These are phyloP conservation scores for Prunus kanzakura DNA, from an alignment of 306 rosid species.

Conservation along the genomic window DNA sequence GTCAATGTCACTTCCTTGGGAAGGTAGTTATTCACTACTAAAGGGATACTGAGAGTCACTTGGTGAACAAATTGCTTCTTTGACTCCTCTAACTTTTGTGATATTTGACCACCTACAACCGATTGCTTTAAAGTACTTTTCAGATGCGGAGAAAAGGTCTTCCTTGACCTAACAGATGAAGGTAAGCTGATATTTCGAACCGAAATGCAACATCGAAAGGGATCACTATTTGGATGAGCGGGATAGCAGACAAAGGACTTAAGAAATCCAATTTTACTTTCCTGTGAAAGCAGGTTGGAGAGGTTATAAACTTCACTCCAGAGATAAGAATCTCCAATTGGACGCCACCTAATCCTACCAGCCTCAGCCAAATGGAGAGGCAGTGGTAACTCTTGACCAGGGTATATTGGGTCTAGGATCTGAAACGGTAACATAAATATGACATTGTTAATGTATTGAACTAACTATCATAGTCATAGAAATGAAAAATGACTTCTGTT, in stretches of 20 bases:
- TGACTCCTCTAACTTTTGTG: slow-evolving; percentile 32
- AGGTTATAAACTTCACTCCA: slow-evolving; percentile 94
- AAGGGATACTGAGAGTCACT: slow-evolving; percentile 71
- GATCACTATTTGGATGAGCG: slow-evolving; percentile 74
- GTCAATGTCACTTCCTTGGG: slow-evolving; percentile 63
- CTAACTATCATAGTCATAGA: not conserved
- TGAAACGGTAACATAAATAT: slow-evolving; percentile 26
- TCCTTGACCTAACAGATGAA: slow-evolving; percentile 41
- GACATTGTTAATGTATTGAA: not conserved
- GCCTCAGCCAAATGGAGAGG: slow-evolving; percentile 96
- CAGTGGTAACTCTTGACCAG: slow-evolving; percentile 88
- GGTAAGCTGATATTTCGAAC: slow-evolving; percentile 64
- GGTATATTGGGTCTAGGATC: slow-evolving; percentile 85
- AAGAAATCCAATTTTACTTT: slow-evolving; percentile 65
- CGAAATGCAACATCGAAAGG: slow-evolving; percentile 87
- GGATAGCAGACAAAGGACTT: slow-evolving; percentile 92
- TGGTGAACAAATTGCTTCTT: slow-evolving; percentile 63
- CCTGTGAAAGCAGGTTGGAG: slow-evolving; percentile 65
- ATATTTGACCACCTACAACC: slow-evolving; percentile 11
- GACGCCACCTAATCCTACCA: slow-evolving; percentile 92
- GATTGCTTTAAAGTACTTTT: slow-evolving; percentile 19
- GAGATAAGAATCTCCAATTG: slow-evolving; percentile 73
- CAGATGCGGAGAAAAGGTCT: slow-evolving; percentile 21
- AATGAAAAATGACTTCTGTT: not conserved
- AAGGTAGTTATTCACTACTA: slow-evolving; percentile 70